Conservation (phyloP, 1,284 basidiomycete species). For the Puccinia coronata region DNA sequence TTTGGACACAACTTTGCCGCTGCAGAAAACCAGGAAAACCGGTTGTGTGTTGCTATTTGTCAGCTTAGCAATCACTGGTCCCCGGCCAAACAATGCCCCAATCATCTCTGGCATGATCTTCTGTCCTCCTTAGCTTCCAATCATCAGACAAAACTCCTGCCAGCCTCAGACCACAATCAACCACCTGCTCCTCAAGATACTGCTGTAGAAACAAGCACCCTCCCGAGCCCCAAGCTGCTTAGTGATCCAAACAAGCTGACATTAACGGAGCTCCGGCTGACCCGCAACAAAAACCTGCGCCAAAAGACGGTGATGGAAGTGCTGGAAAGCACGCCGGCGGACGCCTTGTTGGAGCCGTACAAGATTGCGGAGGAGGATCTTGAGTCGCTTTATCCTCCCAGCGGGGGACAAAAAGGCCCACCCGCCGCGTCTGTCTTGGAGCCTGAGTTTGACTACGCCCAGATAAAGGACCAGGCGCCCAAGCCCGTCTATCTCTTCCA, state of each 20-base stretch:
- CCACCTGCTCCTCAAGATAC: neutral
- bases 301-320: conserved; percentile 34
- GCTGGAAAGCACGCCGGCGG: neutral
- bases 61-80: conserved; percentile 9
- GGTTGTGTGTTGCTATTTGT: conserved; percentile 15
- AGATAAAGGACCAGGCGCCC: conserved; percentile 1
- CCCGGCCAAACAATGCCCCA: neutral
- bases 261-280: neutral
- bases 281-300: neutral
- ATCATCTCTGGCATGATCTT: neutral
- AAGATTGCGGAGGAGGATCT: conserved; percentile 34
- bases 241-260: neutral
- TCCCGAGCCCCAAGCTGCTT: too few species aligned
- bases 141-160: neutral
- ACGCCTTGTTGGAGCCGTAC: conserved; percentile 22
- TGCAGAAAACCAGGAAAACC: neutral
- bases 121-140: conserved; percentile 7
- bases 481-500: conserved; percentile 27
- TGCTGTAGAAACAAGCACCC: neutral
- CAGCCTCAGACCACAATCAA: neutral
- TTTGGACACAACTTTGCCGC: conserved; percentile 31
- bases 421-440: neutral
- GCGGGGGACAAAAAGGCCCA: too few species aligned
- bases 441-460: conserved; percentile 13
- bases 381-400: conserved; percentile 8